Evolutionary conservation across 2,329 filamentous ascomycete species (phyloP), one percentile per base, ranked within the genome.

Genomic region (Calonectria ilicicola): DNA sequence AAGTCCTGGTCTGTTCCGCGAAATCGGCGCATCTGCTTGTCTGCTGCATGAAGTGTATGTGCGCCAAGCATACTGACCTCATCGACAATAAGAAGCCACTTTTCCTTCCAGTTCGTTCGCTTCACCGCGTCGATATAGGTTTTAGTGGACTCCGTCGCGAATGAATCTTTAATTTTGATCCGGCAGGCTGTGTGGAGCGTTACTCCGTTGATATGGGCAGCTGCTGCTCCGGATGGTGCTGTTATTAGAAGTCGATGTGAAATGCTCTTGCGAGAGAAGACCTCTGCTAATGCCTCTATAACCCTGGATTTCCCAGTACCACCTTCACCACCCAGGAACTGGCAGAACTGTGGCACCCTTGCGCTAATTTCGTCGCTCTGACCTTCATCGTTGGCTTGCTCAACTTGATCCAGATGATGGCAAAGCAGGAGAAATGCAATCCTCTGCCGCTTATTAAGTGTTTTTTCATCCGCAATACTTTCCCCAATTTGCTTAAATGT

Each of bases 201-300:
- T 14, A 67, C 19, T 1, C 65, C 26, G 35, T 67, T 35, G 12
- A 67, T 67, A 1, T n/a, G 14, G 2, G 38, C 27, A 1, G 38
- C 51, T 21, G 51, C 51, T 1, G 23, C 46, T 2, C 66, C 29
- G 3, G 56, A 63, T 21, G 63, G 68, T n/a, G 62, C 72, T 40
- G 49, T 74, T 19, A 74, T 19, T 12, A 74, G 53, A 5, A 74
- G 51, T 1, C 63, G 42, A 9, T 69, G 17, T 6, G 46, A 60
- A 10, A 67, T 49, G 1, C 32, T 17, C 42, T n/a, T 72, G 40
- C 40, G 14, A 44, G 29, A 32, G 9, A 32, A 32, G 5, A 32
- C 5, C 9, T 32, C 29, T 5, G 29, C 29, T 32, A 32, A 5
- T 32, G 29, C 29, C 29, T 32, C 29, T 2, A n/a, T n/a, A n/a